Conservation (phyloP, 495 filamentous ascomycete genomes). For the Penicillium cosmopolitanum region DNA sequence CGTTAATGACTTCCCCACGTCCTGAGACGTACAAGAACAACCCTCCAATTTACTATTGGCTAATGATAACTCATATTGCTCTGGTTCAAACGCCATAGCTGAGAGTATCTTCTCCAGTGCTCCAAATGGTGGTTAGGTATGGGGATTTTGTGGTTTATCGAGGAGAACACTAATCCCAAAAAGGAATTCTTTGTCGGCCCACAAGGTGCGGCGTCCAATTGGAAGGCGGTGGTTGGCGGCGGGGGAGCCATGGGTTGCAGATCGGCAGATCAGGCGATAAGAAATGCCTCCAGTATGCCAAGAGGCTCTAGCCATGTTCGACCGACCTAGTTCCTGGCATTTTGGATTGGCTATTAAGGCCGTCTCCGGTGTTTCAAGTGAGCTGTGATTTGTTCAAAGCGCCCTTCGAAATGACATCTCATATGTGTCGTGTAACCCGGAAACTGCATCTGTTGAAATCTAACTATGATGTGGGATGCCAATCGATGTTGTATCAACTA, state of each 20-base stretch:
- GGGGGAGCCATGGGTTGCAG: neutral
- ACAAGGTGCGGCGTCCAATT: neutral
- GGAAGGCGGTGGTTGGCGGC: neutral
- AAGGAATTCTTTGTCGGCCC: slow-evolving; percentile 39
- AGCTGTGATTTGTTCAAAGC: neutral
- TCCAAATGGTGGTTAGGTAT: neutral
- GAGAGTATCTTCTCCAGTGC: neutral
- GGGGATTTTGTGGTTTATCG: slow-evolving; percentile 12
- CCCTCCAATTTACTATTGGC: neutral
- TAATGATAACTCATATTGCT: neutral
- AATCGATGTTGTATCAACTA: too few relatives aligned
- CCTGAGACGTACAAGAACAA: too few relatives aligned
- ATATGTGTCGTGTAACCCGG: too few relatives aligned
- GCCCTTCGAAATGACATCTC: neutral
- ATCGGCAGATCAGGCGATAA: neutral
- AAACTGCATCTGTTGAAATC: too few relatives aligned
- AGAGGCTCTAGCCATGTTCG: neutral
- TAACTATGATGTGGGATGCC: too few relatives aligned
- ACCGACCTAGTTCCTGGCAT: neutral
- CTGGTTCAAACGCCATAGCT: slow-evolving; percentile 9
- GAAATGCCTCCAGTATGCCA: neutral
- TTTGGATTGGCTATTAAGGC: neutral
- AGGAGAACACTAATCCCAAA: slow-evolving; percentile 23
- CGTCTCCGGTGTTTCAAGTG: neutral
- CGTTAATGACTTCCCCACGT: too few relatives aligned